Conservation (phyloP, 2,329 filamentous ascomycete genomes). For the Sarocladium kiliense region DNA sequence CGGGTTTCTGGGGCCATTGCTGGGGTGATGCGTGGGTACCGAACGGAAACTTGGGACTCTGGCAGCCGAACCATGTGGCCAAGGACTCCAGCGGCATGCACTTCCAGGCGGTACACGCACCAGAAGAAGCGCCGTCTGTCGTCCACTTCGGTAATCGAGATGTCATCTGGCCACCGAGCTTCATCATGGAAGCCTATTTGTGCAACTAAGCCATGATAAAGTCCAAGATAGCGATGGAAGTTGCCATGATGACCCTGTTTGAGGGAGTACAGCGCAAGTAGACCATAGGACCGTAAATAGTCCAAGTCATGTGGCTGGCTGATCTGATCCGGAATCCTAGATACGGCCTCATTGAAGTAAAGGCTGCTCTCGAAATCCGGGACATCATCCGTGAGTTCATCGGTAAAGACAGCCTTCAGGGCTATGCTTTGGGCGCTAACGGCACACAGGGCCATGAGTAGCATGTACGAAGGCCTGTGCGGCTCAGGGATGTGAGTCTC, state of each 20-base stretch:
- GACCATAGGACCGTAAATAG: constrained; percentile 4
- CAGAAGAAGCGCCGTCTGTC: constrained; percentile 17
- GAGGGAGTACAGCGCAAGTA: constrained; percentile 4
- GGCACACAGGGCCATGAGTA: constrained; percentile 7
- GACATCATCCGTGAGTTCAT: background rate
- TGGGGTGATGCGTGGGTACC: constrained; percentile 13
- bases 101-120: constrained; percentile 18
- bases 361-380: background rate
- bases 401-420: constrained; percentile 3
- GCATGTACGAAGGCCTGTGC: background rate
- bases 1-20: constrained; percentile 7
- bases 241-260: constrained; percentile 4
- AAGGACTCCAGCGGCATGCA: constrained; percentile 17
- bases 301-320: constrained; percentile 4
- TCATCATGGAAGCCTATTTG: constrained; percentile 15
- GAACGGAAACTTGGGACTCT: constrained; percentile 14
- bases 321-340: background rate
- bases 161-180: constrained; percentile 13
- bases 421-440: constrained; percentile 10
- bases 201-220: constrained; percentile 17
- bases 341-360: constrained; percentile 8
- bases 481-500: background rate
- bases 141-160: constrained; percentile 12
- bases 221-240: constrained; percentile 13
- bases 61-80: constrained; percentile 16